Base-by-base conservation (phyloP, 805 yeast species). In the Kluyveromyces nonfermentans region DNA sequence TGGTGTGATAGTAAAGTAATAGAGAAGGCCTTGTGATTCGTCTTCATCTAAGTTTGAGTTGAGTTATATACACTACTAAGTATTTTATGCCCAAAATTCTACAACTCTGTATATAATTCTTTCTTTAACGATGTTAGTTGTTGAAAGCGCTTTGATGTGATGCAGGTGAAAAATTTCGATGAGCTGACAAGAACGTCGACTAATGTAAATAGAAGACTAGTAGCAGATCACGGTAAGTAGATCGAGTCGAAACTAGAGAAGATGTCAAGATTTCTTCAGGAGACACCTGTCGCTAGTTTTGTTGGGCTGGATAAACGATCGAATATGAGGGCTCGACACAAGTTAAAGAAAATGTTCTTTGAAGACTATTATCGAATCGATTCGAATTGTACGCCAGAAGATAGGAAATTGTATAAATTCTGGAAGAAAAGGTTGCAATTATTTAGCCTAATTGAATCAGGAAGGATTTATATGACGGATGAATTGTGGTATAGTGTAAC, bases 401-500 rank as follows among this genome's bases (percentile, higher is more conserved):
- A 55, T 30, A 41, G 47, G 5, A 32, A 46, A 33, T 22, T 56
- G 22, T 47, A 44, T 60, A 79, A 78, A 56, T 80, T 73, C 59
- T 85, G 89, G 88, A 60, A 59, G 18, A 71, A 73, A 35, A 63
- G 95, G n/a, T 72, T 75, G 50, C 56, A 58, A 14, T 57, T 88
- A 8, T 88, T 88, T 57, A 65, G 77, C 5, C 68, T 64, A 49
- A 83, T 71, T 51, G 86, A 85, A 54, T 73, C 77, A 6, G 90
- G 93, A 2, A 47, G 54, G 0, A 71, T 87, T 1, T 69, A 70
- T 42, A 68, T 89, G 67, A 82, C 83, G 1, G 67, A 74, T 14
- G 93, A 82, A 56, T 69, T 87, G 41, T 85, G 95, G 93, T 89
- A 71, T 60, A 81, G 90, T 44, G 95, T 87, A 5, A 89, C 97